Percentiles rank a stretch among this genome's conserved stretches.
Conservation (phyloP, 2,329 filamentous ascomycete genomes). For the Colletotrichum godetiae region DNA sequence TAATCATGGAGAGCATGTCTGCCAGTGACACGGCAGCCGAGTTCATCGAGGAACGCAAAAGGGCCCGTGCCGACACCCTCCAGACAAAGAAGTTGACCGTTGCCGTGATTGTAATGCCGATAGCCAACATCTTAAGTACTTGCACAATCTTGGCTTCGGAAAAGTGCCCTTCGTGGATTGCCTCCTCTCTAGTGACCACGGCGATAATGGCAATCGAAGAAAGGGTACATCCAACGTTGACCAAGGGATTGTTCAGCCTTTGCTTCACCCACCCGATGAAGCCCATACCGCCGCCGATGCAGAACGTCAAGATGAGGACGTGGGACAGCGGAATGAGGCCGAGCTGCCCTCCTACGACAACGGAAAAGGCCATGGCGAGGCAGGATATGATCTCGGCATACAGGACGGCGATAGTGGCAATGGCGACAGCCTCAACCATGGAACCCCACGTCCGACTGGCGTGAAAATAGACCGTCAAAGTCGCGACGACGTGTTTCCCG, state of each 20-base stretch:
- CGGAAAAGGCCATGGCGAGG: constrained; percentile 88
- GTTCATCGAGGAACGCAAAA: constrained; percentile 79
- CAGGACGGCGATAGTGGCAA: constrained; percentile 80
- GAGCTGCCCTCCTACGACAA: constrained; percentile 65
- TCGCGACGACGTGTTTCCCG: constrained; percentile 93
- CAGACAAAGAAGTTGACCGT: constrained; percentile 81
- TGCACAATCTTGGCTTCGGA: constrained; percentile 85
- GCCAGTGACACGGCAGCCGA: constrained; percentile 80
- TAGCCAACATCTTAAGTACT: constrained; percentile 84
- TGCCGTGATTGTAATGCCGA: constrained; percentile 80
- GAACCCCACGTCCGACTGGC: constrained; percentile 87
- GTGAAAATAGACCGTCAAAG: constrained; percentile 95
- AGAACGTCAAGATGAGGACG: constrained; percentile 81
- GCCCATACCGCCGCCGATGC: constrained; percentile 87
- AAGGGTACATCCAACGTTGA: constrained; percentile 87
- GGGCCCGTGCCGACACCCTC: constrained; percentile 79
- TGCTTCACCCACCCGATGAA: constrained; percentile 92
- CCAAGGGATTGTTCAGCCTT: constrained; percentile 79
- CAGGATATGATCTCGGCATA: constrained; percentile 79
- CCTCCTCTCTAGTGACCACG: constrained; percentile 89
- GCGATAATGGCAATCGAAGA: constrained; percentile 91
- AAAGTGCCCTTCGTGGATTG: constrained; percentile 84
- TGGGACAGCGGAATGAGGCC: constrained; percentile 79
- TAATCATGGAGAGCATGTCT: constrained; percentile 84
- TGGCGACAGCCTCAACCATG: constrained; percentile 86